These are phyloP conservation scores for Rhodosporidiobolus sp. DNA, from an alignment of 768 basidiomycete species.

Conservation along the genomic window DNA sequence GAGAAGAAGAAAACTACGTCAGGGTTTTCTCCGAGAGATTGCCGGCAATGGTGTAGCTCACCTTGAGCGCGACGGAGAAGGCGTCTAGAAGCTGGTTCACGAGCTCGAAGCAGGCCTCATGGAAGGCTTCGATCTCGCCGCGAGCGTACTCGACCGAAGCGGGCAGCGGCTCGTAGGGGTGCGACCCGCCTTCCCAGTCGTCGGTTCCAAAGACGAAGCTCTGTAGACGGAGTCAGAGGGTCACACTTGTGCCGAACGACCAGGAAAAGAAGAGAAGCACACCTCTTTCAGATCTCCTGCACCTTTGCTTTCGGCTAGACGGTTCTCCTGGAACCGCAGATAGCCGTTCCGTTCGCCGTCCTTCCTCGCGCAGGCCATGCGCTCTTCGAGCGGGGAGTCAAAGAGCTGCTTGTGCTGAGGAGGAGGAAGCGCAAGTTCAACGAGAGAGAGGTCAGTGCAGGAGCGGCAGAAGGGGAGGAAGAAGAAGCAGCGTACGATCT, in stretches of 20 bases:
- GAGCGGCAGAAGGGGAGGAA: no score
- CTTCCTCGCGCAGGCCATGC: background rate
- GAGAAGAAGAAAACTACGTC: background rate
- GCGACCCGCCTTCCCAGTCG: no score
- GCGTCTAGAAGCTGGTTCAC: background rate
- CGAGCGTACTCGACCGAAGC: background rate
- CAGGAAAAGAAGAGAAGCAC: background rate
- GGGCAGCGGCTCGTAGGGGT: conserved; percentile 1
- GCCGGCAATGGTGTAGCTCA: background rate
- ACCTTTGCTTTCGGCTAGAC: background rate
- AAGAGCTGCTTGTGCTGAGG: conserved; percentile 5
- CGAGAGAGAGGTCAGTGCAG: no score
- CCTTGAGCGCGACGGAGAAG: background rate
- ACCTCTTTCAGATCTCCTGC: conserved; percentile 1
- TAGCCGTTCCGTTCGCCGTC: background rate
- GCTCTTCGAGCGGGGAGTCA: conserved; percentile 5
- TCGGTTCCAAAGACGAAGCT: background rate
- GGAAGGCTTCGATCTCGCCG: background rate
- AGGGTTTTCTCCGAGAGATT: no score
- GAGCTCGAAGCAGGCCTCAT: background rate
- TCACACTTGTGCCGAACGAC: background rate
- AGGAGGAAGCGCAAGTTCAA: background rate
- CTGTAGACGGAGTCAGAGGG: background rate
- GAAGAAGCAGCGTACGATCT: background rate
- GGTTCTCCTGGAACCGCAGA: background rate